These are phyloP conservation scores for Cucurbita moschata DNA, from an alignment of 306 rosid genomes.

Conservation along the genomic window DNA sequence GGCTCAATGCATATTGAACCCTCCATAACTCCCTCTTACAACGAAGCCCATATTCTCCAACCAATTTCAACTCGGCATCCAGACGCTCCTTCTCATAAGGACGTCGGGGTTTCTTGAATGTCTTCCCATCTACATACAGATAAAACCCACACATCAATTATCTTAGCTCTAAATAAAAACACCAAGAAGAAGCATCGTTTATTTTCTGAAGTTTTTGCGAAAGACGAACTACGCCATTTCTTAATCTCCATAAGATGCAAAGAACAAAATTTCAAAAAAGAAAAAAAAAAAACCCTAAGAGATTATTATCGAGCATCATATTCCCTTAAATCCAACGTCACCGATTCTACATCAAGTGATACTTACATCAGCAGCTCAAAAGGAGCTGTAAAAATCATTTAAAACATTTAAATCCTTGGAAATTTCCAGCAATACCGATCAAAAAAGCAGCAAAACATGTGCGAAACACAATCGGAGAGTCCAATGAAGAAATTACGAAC, in stretches of 20 bases:
- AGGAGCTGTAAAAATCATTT: not conserved
- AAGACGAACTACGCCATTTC: not conserved
- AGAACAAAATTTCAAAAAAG: not conserved
- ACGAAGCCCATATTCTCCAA: constrained; percentile 6
- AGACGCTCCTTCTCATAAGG: constrained; percentile 6
- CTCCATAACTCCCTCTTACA: constrained; percentile 3
- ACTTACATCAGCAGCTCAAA: not conserved
- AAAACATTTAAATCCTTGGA: not conserved
- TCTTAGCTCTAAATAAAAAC: not conserved
- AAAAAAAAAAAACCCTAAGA: too few species aligned
- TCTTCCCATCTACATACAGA: not conserved
- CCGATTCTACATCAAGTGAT: not conserved
- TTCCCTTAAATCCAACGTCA: not conserved
- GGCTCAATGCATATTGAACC: constrained; percentile 2
- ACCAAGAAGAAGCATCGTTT: not conserved
- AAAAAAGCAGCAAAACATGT: not conserved
- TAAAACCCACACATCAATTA: not conserved
- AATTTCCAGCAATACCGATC: not conserved
- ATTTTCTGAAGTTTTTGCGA: not conserved
- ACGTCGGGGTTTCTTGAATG: constrained; percentile 1
- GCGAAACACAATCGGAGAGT: not conserved
- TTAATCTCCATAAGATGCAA: not conserved
- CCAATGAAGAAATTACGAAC: not conserved
- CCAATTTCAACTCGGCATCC: not conserved
- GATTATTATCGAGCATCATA: too few species aligned